Conservation (phyloP, 2,329 filamentous ascomycete genomes). For the Lachnellula arida region DNA sequence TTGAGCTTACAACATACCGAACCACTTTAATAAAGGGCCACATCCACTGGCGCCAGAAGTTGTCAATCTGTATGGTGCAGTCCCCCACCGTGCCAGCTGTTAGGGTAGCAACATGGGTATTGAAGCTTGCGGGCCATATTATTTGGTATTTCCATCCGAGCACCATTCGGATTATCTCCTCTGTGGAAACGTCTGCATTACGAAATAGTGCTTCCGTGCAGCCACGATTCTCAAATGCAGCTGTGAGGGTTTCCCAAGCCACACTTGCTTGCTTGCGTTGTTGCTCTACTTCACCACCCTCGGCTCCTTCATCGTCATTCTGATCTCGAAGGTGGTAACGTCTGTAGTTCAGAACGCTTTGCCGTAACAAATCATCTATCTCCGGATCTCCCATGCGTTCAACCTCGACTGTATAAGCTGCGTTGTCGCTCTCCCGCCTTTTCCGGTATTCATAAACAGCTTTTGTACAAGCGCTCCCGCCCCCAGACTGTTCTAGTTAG, state of each 20-base stretch:
- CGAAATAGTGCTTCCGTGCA: constrained; percentile 7
- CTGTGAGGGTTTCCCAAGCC: constrained; percentile 12
- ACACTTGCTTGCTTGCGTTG: constrained; percentile 5
- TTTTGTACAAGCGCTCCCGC: constrained; percentile 9
- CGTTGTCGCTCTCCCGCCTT: constrained; percentile 7
- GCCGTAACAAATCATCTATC: constrained; percentile 12
- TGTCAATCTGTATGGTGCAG: constrained; percentile 4
- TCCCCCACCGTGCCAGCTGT: not conserved
- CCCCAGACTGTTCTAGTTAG: constrained; percentile 6
- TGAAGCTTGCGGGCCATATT: constrained; percentile 9
- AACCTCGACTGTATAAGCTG: constrained; percentile 10
- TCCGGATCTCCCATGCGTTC: constrained; percentile 11
- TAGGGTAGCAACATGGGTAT: constrained; percentile 1
- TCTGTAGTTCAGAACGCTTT: constrained; percentile 12
- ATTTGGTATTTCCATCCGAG: constrained; percentile 9
- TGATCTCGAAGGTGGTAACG: constrained; percentile 9
- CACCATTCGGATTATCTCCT: constrained; percentile 7
- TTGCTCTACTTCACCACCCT: not conserved
- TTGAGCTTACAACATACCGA: constrained; percentile 2
- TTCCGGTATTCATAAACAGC: constrained; percentile 13
- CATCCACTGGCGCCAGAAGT: constrained; percentile 4
- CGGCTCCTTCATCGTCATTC: not conserved
- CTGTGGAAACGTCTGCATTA: not conserved
- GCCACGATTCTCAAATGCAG: constrained; percentile 4
- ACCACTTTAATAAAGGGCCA: constrained; percentile 17